Percentiles rank a stretch among this genome's conserved stretches.
phyloP scores from a whole-genome alignment of 805 yeast species.

The Starmerella lactis-condensi region DNA sequence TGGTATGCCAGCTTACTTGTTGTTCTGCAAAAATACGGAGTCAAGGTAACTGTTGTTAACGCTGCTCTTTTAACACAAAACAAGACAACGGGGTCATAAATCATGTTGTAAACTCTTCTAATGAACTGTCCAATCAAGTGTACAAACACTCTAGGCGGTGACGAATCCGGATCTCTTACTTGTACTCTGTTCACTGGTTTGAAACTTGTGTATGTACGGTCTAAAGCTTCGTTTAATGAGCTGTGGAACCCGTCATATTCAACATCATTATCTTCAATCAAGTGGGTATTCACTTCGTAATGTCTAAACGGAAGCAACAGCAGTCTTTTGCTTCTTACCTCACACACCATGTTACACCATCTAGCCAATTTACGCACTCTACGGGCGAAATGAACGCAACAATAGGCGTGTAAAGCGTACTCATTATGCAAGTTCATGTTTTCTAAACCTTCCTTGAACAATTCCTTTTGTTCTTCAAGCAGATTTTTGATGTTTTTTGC shows the following conservation, averaged over 20 bases:
- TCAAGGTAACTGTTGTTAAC: slow-evolving; percentile 13
- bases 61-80: slow-evolving; percentile 18
- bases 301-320: slow-evolving; percentile 8
- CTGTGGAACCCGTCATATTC: slow-evolving; percentile 8
- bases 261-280: slow-evolving; percentile 4
- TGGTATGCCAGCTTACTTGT: slow-evolving; percentile 15
- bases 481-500: background rate
- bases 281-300: background rate
- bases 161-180: slow-evolving; percentile 20
- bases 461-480: background rate
- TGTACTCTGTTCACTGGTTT: slow-evolving; percentile 11
- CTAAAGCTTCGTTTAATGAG: slow-evolving; percentile 3
- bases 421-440: slow-evolving; percentile 6
- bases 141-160: slow-evolving; percentile 18
- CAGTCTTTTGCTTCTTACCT: slow-evolving; percentile 9
- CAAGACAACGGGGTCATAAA: slow-evolving; percentile 11
- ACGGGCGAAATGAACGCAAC: slow-evolving; percentile 8
- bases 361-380: slow-evolving; percentile 10
- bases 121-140: slow-evolving; percentile 16
- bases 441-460: background rate
- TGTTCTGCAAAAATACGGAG: slow-evolving; percentile 18
- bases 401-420: slow-evolving; percentile 12
- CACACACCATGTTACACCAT: slow-evolving; percentile 12
- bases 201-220: slow-evolving; percentile 8
- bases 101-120: background rate